Evolutionary conservation across 345 rosid genomes (phyloP).

Genomic region (Populus ilicifolia): DNA sequence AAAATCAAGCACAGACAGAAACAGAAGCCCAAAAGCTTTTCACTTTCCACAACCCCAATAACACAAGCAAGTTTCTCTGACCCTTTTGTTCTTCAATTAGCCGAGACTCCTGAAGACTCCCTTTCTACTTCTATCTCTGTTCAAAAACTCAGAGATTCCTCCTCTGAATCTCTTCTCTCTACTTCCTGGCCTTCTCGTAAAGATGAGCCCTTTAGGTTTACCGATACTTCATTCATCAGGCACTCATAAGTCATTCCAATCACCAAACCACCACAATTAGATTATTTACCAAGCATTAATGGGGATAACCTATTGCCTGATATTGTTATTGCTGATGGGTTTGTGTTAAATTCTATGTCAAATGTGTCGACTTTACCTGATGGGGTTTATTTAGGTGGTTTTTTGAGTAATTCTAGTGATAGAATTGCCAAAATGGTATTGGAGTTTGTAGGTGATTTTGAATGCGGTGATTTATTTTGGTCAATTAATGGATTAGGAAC

Average conservation of each 20-base stretch:
- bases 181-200: slow-evolving; percentile 85
- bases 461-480: slow-evolving; percentile 83
- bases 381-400: slow-evolving; percentile 75
- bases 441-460: slow-evolving; percentile 47
- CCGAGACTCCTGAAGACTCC: slow-evolving; percentile 88
- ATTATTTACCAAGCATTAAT: slow-evolving; percentile 20
- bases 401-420: slow-evolving; percentile 38
- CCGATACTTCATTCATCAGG: slow-evolving; percentile 72
- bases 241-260: slow-evolving; percentile 59
- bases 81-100: slow-evolving; percentile 76
- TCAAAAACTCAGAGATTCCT: slow-evolving; percentile 65
- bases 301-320: slow-evolving; percentile 40
- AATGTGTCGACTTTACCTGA: slow-evolving; percentile 54
- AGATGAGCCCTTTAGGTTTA: slow-evolving; percentile 86
- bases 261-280: slow-evolving; percentile 39
- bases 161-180: slow-evolving; percentile 61
- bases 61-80: slow-evolving; percentile 70
- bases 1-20: slow-evolving; percentile 6
- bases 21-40: background rate
- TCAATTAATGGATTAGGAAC: slow-evolving; percentile 87
- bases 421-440: slow-evolving; percentile 42
- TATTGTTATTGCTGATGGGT: slow-evolving; percentile 67
- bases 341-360: slow-evolving; percentile 45
- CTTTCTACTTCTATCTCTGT: slow-evolving; percentile 45
- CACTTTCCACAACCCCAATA: background rate